A percentile compares a stretch with the other conserved stretches of the same genome.
Conservation (phyloP, 2,329 filamentous ascomycete species). For the Phialophora verrucosa region DNA sequence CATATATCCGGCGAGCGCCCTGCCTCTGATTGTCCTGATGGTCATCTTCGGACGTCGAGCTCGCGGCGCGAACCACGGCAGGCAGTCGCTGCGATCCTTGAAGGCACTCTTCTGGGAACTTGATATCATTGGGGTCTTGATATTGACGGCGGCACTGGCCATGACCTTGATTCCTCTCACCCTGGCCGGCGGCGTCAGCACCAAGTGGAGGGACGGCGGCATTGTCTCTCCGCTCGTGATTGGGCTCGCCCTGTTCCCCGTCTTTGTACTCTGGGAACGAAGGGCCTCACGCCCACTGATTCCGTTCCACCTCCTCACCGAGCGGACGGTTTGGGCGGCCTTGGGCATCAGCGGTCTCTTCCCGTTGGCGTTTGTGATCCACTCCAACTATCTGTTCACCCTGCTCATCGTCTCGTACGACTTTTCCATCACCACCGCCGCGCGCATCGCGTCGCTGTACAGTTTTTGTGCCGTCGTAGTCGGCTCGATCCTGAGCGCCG, state of each 20-base stretch:
- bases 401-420: constrained; percentile 66
- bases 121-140: constrained; percentile 58
- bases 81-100: not conserved
- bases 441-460: constrained; percentile 65
- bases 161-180: constrained; percentile 64
- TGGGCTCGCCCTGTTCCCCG: too few species aligned
- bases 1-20: too few species aligned
- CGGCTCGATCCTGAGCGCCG: constrained; percentile 60
- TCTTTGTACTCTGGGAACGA: too few species aligned
- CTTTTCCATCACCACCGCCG: constrained; percentile 61
- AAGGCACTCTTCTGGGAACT: constrained; percentile 60
- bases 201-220: constrained; percentile 62
- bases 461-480: constrained; percentile 61
- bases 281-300: too few species aligned
- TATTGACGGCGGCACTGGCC: constrained; percentile 57
- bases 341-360: constrained; percentile 46
- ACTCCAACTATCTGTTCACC: constrained; percentile 68
- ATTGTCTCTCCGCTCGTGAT: too few species aligned
- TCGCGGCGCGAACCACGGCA: too few species aligned
- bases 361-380: constrained; percentile 65
- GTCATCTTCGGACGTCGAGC: too few species aligned
- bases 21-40: too few species aligned
- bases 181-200: constrained; percentile 55
- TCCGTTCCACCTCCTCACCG: too few species aligned
- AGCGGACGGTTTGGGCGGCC: too few species aligned